Conservation (phyloP, 139 green algal genomes). For the Tetradesmus lagerheimii region DNA sequence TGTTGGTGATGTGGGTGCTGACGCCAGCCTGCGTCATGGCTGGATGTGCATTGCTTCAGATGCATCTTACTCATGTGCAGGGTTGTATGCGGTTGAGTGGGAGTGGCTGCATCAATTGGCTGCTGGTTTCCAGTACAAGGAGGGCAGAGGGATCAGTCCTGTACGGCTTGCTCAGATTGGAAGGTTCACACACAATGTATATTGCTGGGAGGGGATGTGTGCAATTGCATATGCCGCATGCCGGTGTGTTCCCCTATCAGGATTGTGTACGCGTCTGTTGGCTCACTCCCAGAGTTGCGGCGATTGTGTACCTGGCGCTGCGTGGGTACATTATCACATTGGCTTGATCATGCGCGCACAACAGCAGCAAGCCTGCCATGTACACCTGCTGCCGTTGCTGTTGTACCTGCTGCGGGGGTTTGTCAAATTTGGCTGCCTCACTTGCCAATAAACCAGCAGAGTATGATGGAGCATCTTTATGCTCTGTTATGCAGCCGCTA, state of each 20-base stretch:
- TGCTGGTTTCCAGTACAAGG: background rate
- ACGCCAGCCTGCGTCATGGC: too few relatives aligned
- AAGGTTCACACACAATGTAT: background rate
- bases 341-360: background rate
- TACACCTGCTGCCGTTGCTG: background rate
- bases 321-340: background rate
- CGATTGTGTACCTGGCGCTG: background rate
- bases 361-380: background rate
- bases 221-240: background rate
- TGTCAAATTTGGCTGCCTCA: too few relatives aligned
- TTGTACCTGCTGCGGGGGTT: too few relatives aligned
- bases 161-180: background rate
- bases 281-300: too few relatives aligned
- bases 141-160: background rate
- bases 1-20: too few relatives aligned
- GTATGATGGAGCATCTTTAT: too few relatives aligned
- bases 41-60: too few relatives aligned
- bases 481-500: too few relatives aligned
- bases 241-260: too few relatives aligned
- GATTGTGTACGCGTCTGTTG: too few relatives aligned
- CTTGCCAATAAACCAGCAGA: too few relatives aligned
- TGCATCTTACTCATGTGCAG: background rate
- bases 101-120: background rate
- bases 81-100: background rate
- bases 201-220: background rate